phyloP scores from a whole-genome alignment of 2,329 filamentous ascomycete genomes.

The Dactylonectria macrodidyma region DNA sequence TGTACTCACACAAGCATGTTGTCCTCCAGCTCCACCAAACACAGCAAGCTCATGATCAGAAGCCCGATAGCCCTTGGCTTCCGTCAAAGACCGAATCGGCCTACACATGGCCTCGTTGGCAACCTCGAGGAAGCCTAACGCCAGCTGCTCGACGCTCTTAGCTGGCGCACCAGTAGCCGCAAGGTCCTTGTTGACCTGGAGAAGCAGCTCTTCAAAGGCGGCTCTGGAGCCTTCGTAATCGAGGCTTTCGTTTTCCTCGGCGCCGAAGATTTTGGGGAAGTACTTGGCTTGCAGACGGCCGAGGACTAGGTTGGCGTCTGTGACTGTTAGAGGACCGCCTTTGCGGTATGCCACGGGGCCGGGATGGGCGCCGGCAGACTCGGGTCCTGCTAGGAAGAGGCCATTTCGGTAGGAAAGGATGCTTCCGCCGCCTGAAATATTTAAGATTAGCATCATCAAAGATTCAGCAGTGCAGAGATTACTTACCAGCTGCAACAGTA shows the following conservation, averaged over 20 bases:
- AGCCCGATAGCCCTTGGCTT: constrained; percentile 54
- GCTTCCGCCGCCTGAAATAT: constrained; percentile 80
- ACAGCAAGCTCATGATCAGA: constrained; percentile 54
- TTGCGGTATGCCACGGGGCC: constrained; percentile 82
- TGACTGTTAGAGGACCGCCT: constrained; percentile 79
- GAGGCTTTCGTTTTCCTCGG: constrained; percentile 72
- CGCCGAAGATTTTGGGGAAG: constrained; percentile 81
- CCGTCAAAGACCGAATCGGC: constrained; percentile 54
- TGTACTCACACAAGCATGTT: constrained; percentile 54
- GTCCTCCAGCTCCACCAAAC: constrained; percentile 55
- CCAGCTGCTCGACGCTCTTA: constrained; percentile 54
- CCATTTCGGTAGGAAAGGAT: constrained; percentile 80
- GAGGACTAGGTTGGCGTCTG: constrained; percentile 79
- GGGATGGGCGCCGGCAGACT: constrained; percentile 79
- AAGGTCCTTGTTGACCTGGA: constrained; percentile 57
- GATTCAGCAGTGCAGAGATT: no score
- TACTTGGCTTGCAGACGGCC: constrained; percentile 73
- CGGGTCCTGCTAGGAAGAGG: constrained; percentile 80
- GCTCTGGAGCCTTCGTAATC: constrained; percentile 56
- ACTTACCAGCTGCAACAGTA: constrained; percentile 58
- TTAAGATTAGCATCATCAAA: constrained; percentile 46
- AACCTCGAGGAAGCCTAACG: constrained; percentile 53
- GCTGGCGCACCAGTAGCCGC: constrained; percentile 43
- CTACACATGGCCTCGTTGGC: constrained; percentile 55
- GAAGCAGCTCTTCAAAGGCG: constrained; percentile 59